These are phyloP conservation scores for Neurospora sp. DNA, from an alignment of 495 filamentous ascomycete genomes.

Conservation along the genomic window DNA sequence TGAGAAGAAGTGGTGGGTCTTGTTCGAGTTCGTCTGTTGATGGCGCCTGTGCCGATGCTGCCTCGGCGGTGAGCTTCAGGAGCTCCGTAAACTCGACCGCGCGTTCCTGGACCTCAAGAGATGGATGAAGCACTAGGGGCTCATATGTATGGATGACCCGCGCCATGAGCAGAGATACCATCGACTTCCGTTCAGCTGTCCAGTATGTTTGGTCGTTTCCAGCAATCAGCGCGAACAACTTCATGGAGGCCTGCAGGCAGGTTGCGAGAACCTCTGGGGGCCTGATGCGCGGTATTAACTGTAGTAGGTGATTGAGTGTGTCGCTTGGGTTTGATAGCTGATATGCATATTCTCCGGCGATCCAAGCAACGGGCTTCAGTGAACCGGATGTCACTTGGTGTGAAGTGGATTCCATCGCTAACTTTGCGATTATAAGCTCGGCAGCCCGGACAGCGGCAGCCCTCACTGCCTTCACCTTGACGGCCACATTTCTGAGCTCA, in stretches of 20 bases:
- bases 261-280: slow-evolving; percentile 53
- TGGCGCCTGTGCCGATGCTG: slow-evolving; percentile 54
- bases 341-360: slow-evolving; percentile 76
- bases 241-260: slow-evolving; percentile 79
- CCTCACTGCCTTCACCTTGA: slow-evolving; percentile 79
- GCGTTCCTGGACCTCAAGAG: slow-evolving; percentile 91
- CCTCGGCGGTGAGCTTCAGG: slow-evolving; percentile 73
- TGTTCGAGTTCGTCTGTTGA: slow-evolving; percentile 41
- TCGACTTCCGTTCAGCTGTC: slow-evolving; percentile 56
- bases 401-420: slow-evolving; percentile 31
- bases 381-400: slow-evolving; percentile 42
- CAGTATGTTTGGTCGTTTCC: slow-evolving; percentile 45
- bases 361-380: slow-evolving; percentile 66
- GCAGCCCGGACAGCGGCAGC: slow-evolving; percentile 72
- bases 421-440: slow-evolving; percentile 55
- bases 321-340: slow-evolving; percentile 54
- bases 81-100: slow-evolving; percentile 87
- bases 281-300: slow-evolving; percentile 49
- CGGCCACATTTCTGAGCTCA: slow-evolving; percentile 78
- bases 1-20: slow-evolving; percentile 70
- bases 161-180: slow-evolving; percentile 63
- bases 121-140: slow-evolving; percentile 64
- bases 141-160: slow-evolving; percentile 76
- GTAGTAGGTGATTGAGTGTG: slow-evolving; percentile 62
- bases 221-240: slow-evolving; percentile 63